These are phyloP conservation scores for Populus deltoides DNA, from an alignment of 345 rosid species.

Conservation along the genomic window DNA sequence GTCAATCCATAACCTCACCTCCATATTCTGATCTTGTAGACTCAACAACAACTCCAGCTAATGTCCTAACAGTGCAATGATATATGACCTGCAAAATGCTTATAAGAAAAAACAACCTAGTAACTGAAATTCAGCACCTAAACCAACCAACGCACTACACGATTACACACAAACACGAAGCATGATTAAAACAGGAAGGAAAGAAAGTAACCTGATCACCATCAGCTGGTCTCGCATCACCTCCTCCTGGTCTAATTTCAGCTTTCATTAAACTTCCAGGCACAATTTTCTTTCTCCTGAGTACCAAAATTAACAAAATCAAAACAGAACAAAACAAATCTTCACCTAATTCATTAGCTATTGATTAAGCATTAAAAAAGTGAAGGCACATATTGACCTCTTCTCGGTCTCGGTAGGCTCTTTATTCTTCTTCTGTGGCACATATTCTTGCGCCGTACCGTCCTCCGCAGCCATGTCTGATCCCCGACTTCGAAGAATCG, in stretches of 20 bases:
- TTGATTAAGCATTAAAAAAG: constrained; percentile 1
- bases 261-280: constrained; percentile 95
- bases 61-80: constrained; percentile 82
- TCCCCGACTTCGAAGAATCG: background rate
- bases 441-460: constrained; percentile 27
- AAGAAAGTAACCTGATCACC: constrained; percentile 75
- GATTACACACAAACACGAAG: background rate
- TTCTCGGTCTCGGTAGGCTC: constrained; percentile 57
- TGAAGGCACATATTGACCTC: constrained; percentile 29
- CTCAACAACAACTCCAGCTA: constrained; percentile 78
- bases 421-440: constrained; percentile 51
- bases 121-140: background rate
- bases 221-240: constrained; percentile 70
- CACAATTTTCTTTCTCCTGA: constrained; percentile 80
- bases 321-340: background rate
- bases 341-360: background rate
- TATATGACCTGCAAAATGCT: constrained; percentile 51
- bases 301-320: background rate
- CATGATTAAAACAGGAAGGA: background rate
- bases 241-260: constrained; percentile 81
- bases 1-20: constrained; percentile 45
- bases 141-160: too few species aligned
- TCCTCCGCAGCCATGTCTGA: constrained; percentile 42
- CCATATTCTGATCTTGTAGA: constrained; percentile 72
- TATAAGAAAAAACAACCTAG: background rate